phyloP scores from a whole-genome alignment of 495 filamentous ascomycete species.

The Delitschia confertaspora region DNA sequence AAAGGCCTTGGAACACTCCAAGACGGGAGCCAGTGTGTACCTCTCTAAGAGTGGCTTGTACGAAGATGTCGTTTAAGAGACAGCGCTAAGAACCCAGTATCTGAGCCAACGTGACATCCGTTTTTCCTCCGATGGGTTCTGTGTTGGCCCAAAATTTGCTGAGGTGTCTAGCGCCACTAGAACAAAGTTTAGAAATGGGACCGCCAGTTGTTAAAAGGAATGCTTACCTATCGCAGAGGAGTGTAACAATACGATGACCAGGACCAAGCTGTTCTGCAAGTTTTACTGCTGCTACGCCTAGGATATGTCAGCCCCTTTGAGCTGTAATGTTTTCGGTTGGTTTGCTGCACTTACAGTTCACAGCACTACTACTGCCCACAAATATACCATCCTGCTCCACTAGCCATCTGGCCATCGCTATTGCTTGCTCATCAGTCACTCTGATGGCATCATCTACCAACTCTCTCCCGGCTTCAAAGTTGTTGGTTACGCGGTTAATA shows the following conservation, averaged over 20 bases:
- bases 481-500: constrained; percentile 82
- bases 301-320: constrained; percentile 4
- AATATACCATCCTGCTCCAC: constrained; percentile 97
- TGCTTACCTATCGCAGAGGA: constrained; percentile 62
- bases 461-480: constrained; percentile 77
- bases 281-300: constrained; percentile 73
- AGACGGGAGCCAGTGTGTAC: background rate
- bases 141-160: constrained; percentile 89
- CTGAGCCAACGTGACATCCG: constrained; percentile 15
- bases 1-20: too few species aligned
- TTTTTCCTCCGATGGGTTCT: constrained; percentile 52
- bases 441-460: constrained; percentile 83
- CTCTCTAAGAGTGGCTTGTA: background rate
- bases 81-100: constrained; percentile 12
- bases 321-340: background rate
- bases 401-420: constrained; percentile 87
- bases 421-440: constrained; percentile 85
- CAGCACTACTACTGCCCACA: constrained; percentile 83
- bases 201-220: too few species aligned
- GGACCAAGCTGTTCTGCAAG: constrained; percentile 65
- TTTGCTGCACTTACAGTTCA: constrained; percentile 61
- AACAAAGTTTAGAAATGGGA: too few species aligned
- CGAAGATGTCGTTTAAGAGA: background rate
- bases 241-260: constrained; percentile 77
- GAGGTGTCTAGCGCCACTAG: constrained; percentile 71